phyloP scores from a whole-genome alignment of 2,329 filamentous ascomycete species.

The Zalaria obscura region DNA sequence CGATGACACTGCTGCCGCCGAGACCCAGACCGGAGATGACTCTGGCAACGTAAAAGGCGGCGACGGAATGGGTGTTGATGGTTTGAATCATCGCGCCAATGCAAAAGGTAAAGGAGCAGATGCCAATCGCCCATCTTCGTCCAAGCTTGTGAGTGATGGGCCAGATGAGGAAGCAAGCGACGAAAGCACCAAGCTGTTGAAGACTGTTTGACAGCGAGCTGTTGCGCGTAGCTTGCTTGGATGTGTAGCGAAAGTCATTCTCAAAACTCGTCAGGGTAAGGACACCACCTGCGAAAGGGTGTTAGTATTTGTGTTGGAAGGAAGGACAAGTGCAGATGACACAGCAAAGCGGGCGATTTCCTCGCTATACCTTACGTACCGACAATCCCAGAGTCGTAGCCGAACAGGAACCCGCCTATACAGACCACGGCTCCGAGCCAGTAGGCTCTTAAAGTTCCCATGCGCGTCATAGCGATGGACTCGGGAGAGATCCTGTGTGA shows the following conservation, averaged over 20 bases:
- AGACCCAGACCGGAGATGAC: conserved; percentile 35
- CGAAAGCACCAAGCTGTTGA: conserved; percentile 38
- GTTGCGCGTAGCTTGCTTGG: conserved; percentile 21
- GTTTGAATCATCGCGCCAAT: conserved; percentile 31
- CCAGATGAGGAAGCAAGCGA: conserved; percentile 36
- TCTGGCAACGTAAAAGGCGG: conserved; percentile 31
- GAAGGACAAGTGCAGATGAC: no score
- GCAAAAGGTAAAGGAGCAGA: conserved; percentile 28
- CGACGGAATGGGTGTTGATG: conserved; percentile 29
- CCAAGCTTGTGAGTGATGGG: conserved; percentile 33
- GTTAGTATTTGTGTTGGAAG: neutral
- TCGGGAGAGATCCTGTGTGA: no score
- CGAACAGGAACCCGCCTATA: conserved; percentile 35
- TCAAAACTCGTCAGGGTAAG: conserved; percentile 30
- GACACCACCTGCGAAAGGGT: conserved; percentile 22
- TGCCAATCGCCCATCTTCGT: conserved; percentile 29
- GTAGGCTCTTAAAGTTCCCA: conserved; percentile 33
- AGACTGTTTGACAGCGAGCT: conserved; percentile 36
- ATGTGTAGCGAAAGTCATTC: conserved; percentile 27
- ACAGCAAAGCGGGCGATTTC: neutral
- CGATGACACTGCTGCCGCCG: conserved; percentile 30
- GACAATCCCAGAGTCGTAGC: conserved; percentile 31
- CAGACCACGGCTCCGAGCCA: conserved; percentile 38
- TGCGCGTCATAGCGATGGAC: conserved; percentile 1
- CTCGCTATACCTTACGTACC: conserved; percentile 17